Base-by-base conservation (phyloP, 768 basidiomycete species). In the Mycena latifolia region DNA sequence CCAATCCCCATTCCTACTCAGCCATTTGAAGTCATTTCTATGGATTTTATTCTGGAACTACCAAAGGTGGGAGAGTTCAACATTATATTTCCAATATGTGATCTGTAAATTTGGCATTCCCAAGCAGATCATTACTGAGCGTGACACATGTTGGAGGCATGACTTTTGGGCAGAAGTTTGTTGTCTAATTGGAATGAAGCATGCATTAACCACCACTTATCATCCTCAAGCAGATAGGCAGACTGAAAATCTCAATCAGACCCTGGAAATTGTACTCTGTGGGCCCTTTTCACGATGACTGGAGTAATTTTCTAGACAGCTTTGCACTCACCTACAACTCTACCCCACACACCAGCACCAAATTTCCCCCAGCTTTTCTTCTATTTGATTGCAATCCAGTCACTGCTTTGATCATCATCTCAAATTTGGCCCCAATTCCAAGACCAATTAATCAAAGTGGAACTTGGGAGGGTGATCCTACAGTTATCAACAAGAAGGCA, bases 31-130 rank as follows among this genome's bases (percentile, higher is more conserved):
- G 69, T 73, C 0, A 69, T 81, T 4, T 61, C 69, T 0, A 78
- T 81, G 75, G 80, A 81, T 52, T 78, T 80, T 24, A 77, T 83
- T 0, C 72, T 74, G 0, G 74, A 78, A 12, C 69, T 83, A 4
- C 81, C 80, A 0, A 10, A 41, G 0, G 77, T 75, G 6, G 51
- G 74, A 6, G 78, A 75, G 0, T 79, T 57, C 63, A 65, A 77
- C 54, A 29, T 17, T 56, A 29, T 29, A 45, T 6, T 56, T 56
- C 29, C 5, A 43, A 7, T 27, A 43, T 14, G 27, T 28, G 1
- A 20, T 56, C 14, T 2, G 37, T 10, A 8, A 43, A 10, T 56
- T 22, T 11, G 55, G 55, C 10, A 17, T 56, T 20, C 55, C 71
- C 25, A 17, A 53, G 64, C 72, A 76, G 53, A 62, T 76, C 43